phyloP scores from a whole-genome alignment of 2,329 filamentous ascomycete species.

The Cercospora sp. region DNA sequence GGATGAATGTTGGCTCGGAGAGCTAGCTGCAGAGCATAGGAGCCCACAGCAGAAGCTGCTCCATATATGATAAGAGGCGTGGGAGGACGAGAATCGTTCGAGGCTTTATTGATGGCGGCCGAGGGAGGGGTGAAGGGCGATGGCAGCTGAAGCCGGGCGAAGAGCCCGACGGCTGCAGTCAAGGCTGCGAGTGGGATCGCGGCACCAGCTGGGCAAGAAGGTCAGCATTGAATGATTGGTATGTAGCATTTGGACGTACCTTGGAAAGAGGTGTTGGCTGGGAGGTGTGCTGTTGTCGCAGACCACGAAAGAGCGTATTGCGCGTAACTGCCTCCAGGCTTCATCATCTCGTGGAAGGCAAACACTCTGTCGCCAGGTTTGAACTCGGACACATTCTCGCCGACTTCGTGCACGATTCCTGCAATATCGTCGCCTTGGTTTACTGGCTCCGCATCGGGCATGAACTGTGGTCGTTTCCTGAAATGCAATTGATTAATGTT shows the following conservation, averaged over 20 bases:
- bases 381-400: constrained; percentile 58
- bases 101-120: constrained; percentile 6
- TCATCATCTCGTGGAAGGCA: constrained; percentile 56
- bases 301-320: constrained; percentile 61
- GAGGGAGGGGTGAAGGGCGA: constrained; percentile 41
- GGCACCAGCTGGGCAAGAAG: constrained; percentile 41
- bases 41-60: constrained; percentile 57
- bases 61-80: constrained; percentile 50
- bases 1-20: constrained; percentile 57
- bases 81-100: constrained; percentile 25
- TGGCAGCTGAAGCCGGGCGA: constrained; percentile 45
- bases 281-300: constrained; percentile 59
- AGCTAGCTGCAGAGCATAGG: constrained; percentile 60
- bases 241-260: constrained; percentile 36
- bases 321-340: constrained; percentile 56
- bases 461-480: constrained; percentile 27
- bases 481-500: background rate
- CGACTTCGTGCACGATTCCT: constrained; percentile 55
- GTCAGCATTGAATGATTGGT: constrained; percentile 8
- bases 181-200: constrained; percentile 47
- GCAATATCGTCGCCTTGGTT: constrained; percentile 41
- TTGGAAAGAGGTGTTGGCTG: constrained; percentile 53
- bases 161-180: constrained; percentile 50
- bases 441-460: constrained; percentile 21
- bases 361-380: constrained; percentile 58